These are phyloP conservation scores for Pythium monospermum DNA, from an alignment of 352 stramenopile genomes.

Conservation along the genomic window DNA sequence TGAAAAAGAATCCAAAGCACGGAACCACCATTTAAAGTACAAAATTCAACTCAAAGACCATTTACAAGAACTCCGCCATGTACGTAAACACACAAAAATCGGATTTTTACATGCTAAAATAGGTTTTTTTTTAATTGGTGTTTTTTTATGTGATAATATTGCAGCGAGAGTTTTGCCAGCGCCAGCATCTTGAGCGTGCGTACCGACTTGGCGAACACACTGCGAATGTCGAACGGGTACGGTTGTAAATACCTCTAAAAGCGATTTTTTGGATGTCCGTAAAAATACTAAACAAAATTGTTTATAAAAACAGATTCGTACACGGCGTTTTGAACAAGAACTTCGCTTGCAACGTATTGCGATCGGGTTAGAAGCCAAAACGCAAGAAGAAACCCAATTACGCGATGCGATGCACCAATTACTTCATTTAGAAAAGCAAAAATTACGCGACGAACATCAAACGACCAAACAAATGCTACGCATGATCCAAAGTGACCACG, in stretches of 20 bases:
- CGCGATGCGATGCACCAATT: conserved; percentile 62
- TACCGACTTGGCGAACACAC: conserved; percentile 59
- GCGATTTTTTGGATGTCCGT: no score
- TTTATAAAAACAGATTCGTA: conserved; percentile 34
- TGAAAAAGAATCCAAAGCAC: conserved; percentile 24
- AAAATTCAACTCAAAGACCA: conserved; percentile 66
- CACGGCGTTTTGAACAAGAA: conserved; percentile 59
- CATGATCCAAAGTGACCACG: conserved; percentile 58
- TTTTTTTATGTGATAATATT: no score
- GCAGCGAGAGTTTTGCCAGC: conserved; percentile 51
- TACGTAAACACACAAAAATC: no score
- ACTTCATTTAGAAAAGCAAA: conserved; percentile 59
- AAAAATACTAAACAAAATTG: no score
- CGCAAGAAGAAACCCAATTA: conserved; percentile 62
- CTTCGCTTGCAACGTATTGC: conserved; percentile 62
- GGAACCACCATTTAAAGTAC: conserved; percentile 59
- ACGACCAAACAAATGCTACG: conserved; percentile 40
- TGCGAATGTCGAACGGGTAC: conserved; percentile 54
- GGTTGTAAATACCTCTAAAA: no score
- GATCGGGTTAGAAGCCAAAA: conserved; percentile 52
- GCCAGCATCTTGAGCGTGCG: conserved; percentile 53
- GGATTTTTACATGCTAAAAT: no score
- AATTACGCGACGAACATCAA: conserved; percentile 57
- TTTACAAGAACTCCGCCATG: conserved; percentile 49
- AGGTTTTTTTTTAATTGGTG: neutral